Conservation (phyloP, 805 yeast genomes). For the Kockiozyma suomiensis region DNA sequence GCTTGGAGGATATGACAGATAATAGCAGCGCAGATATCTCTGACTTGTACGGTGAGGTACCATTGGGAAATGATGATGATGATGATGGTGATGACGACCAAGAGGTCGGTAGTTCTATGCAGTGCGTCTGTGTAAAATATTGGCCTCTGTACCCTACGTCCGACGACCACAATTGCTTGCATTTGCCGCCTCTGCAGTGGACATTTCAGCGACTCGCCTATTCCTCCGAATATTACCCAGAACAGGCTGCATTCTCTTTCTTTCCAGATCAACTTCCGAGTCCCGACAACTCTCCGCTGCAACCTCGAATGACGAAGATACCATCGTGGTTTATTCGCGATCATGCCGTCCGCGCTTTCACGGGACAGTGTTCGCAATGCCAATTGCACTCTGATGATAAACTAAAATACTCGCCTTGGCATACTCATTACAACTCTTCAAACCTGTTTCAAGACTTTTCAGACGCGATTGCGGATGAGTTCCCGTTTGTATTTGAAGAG, state of each 20-base stretch:
- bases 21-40: too few relatives aligned
- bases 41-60: neutral
- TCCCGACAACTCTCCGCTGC: neutral
- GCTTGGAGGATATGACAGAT: neutral
- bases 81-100: neutral
- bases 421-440: neutral
- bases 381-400: neutral
- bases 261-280: neutral
- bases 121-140: neutral
- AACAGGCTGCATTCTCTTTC: too few relatives aligned
- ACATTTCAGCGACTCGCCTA: neutral
- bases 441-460: neutral
- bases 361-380: neutral
- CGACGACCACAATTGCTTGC: neutral
- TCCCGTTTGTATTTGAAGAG: neutral
- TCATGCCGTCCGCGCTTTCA: neutral
- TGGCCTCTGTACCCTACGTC: neutral
- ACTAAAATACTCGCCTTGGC: neutral
- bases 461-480: neutral
- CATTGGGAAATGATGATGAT: neutral
- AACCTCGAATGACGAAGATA: too few relatives aligned
- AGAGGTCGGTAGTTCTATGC: neutral
- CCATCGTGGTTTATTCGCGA: neutral
- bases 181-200: constrained; percentile 4
- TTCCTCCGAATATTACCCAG: too few relatives aligned